phyloP scores from a whole-genome alignment of 805 yeast genomes.

The Sugiyamaella lignohabitans region DNA sequence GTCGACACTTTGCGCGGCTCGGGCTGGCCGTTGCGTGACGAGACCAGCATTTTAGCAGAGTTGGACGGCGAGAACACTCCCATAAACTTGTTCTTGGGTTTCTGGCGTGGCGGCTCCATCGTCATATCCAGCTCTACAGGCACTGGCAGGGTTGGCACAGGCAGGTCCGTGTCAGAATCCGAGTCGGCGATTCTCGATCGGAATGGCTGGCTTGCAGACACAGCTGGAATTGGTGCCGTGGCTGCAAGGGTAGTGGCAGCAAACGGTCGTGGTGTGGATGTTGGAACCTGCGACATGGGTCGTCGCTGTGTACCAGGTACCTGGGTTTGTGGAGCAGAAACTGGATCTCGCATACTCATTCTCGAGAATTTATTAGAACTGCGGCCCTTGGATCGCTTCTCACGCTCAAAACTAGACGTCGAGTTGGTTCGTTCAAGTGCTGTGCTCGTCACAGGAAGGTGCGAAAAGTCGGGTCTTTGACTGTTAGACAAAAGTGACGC shows the following conservation, averaged over 20 bases:
- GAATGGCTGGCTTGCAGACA: conserved; percentile 13
- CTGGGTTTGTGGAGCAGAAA: not conserved
- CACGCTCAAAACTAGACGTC: conserved; percentile 12
- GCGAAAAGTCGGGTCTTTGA: conserved; percentile 6
- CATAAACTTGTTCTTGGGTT: conserved; percentile 17
- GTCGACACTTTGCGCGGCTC: conserved; percentile 8
- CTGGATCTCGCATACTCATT: conserved; percentile 5
- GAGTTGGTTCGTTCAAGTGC: conserved; percentile 5
- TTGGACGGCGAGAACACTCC: conserved; percentile 28
- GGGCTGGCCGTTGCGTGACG: no score
- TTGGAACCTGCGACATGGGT: no score
- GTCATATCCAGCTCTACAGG: conserved; percentile 3
- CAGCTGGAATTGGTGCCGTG: not conserved
- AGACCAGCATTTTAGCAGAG: conserved; percentile 24
- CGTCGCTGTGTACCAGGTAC: no score
- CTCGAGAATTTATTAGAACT: conserved; percentile 1
- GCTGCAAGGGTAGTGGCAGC: not conserved
- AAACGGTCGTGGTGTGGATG: no score
- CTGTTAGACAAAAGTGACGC: conserved; percentile 8
- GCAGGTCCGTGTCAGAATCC: conserved; percentile 26
- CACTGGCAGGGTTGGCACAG: not conserved
- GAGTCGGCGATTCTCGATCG: conserved; percentile 30
- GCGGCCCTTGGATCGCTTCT: not conserved
- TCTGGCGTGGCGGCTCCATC: conserved; percentile 2
- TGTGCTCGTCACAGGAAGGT: not conserved